Base-by-base conservation (phyloP, 805 yeast genomes). In the Kazachstania kunashirensis region DNA sequence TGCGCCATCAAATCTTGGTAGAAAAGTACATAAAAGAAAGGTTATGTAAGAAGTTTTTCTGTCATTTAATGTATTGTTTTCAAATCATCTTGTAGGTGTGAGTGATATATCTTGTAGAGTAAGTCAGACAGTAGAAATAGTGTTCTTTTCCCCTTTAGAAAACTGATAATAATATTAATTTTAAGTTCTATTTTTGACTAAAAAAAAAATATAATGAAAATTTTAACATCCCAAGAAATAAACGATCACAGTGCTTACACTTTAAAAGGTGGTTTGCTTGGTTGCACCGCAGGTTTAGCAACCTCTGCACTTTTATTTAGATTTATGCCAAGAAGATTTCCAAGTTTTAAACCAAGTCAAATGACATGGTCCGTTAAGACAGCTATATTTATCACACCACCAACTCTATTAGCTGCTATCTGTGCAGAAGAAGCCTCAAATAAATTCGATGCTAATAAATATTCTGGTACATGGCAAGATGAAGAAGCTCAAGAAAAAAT, bases 371-470 rank as follows among this genome's bases (percentile, higher is more conserved):
- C 75, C 11, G 63, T 77, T 43, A 68, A 70, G 45, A 76, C 89
- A 2, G 84, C 84, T 6, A 57, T 77, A 36, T 73, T 73, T 47
- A 72, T 79, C 39, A 69, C 75, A 24, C 94, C 95, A 11, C 79
- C 83, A 23, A 71, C 80, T 2, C 60, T 77, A 29, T 47, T 69
- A 19, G 70, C 77, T 8, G 75, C 81, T 3, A 76, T 82, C 34
- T 64, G 63, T 43, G 88, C 84, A 12, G 95, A 84, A 57, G 71
- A 70, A 39, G 77, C 83, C 1, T 83, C 94, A 3, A 68, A 71
- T 36, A 60, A 60, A 23, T 84, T 81, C 53, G 94, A 83, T 52
- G 65, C 67, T 35, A 59, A 69, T 27, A 67, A 65, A 67, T 79
- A 84, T 54, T 69, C 77, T 21, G 63, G 73, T 11, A 63, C 61